Conservation (phyloP, 2,329 filamentous ascomycete genomes). For the Capronia coronata region DNA sequence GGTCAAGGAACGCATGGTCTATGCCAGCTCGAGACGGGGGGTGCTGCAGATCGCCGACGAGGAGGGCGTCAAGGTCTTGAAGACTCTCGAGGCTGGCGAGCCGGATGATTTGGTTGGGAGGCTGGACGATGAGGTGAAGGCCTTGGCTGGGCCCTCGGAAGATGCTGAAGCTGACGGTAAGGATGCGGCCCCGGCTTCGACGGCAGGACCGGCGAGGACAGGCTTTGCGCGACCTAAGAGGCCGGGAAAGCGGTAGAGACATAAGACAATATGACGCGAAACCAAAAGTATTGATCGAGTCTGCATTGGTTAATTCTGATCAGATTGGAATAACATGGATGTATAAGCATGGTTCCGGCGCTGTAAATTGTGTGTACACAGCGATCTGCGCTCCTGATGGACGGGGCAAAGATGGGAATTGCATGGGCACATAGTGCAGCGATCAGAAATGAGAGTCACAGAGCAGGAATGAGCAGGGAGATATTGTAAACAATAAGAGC, state of each 20-base stretch:
- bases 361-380: no score
- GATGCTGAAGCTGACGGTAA: constrained; percentile 7
- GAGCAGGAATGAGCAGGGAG: no score
- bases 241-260: constrained; percentile 43
- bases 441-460: no score
- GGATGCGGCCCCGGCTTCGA: constrained; percentile 33
- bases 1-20: constrained; percentile 61
- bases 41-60: constrained; percentile 50
- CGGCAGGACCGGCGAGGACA: constrained; percentile 42
- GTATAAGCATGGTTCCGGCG: no score
- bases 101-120: constrained; percentile 52
- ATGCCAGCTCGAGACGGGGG: constrained; percentile 52
- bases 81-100: constrained; percentile 56
- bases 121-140: constrained; percentile 47
- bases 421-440: no score
- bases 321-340: no score
- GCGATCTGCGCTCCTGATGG: no score
- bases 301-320: no score
- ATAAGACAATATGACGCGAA: neutral
- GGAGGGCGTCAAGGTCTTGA: constrained; percentile 51
- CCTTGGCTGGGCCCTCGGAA: constrained; percentile 1
- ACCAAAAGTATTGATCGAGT: constrained; percentile 2
- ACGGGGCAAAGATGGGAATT: no score
- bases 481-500: no score
- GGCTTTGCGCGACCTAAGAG: constrained; percentile 60